phyloP scores from a whole-genome alignment of 202 grass and related monocot species.

The Alloteropsis angusta region DNA sequence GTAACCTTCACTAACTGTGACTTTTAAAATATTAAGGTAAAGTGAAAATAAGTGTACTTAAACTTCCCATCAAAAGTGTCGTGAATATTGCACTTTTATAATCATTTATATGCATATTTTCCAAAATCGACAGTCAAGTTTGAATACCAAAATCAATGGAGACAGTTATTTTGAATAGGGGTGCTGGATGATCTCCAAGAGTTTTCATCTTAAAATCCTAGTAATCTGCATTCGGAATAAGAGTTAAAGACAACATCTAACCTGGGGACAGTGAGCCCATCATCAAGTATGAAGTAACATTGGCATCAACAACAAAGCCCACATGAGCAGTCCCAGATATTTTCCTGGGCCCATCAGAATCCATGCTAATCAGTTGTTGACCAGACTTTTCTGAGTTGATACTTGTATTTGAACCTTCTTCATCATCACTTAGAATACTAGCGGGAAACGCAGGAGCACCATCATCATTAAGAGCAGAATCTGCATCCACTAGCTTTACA shows the following conservation, averaged over 20 bases:
- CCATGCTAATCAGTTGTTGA: conserved; percentile 40
- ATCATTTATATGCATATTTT: not conserved
- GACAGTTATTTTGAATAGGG: not conserved
- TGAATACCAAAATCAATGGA: not conserved
- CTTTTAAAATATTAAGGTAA: not conserved
- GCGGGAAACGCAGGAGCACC: conserved; percentile 32
- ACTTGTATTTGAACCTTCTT: conserved; percentile 87
- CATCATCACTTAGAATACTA: conserved; percentile 90
- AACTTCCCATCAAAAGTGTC: not conserved
- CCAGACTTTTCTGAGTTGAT: conserved; percentile 73
- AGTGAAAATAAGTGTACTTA: not conserved
- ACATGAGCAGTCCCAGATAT: conserved; percentile 70
- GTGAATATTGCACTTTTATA: not conserved
- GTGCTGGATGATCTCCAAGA: not conserved
- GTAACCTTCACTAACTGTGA: not conserved
- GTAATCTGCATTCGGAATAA: conserved; percentile 21
- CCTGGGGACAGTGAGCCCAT: conserved; percentile 98
- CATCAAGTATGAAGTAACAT: conserved; percentile 98
- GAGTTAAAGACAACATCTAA: conserved; percentile 20
- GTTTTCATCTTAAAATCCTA: conserved; percentile 27
- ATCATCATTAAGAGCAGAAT: conserved; percentile 58
- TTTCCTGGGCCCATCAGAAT: conserved; percentile 51
- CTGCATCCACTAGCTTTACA: conserved; percentile 70
- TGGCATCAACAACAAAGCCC: conserved; percentile 95
- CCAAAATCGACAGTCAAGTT: not conserved